These are phyloP conservation scores for Paramarasmius palmivorus DNA, from an alignment of 1,284 basidiomycete genomes.

Conservation along the genomic window DNA sequence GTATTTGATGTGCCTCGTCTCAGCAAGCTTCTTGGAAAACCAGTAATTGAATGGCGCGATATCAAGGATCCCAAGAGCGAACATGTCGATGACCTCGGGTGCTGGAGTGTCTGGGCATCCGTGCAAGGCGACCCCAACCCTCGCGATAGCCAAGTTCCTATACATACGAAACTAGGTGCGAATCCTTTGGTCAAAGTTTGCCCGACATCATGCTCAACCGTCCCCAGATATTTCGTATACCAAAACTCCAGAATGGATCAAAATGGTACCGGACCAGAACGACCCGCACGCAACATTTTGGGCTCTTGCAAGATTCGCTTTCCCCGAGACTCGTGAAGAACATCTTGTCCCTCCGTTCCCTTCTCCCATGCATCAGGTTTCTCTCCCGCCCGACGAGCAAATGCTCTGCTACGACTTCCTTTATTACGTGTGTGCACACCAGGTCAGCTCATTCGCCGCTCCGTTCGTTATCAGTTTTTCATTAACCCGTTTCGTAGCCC, in stretches of 20 bases:
- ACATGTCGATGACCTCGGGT: slow-evolving; percentile 60
- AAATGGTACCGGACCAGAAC: slow-evolving; percentile 34
- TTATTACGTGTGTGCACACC: slow-evolving; percentile 43
- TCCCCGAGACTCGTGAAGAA: slow-evolving; percentile 37
- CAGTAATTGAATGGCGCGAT: slow-evolving; percentile 57
- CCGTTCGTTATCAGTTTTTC: not conserved
- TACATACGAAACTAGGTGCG: slow-evolving; percentile 53
- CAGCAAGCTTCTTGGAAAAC: slow-evolving; percentile 37
- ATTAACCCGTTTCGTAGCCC: slow-evolving; percentile 24
- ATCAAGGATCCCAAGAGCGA: slow-evolving; percentile 45
- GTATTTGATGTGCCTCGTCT: slow-evolving; percentile 54
- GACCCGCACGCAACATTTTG: slow-evolving; percentile 47
- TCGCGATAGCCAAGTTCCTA: slow-evolving; percentile 44
- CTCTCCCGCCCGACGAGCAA: slow-evolving; percentile 49
- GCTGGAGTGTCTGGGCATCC: slow-evolving; percentile 66
- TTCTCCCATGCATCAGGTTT: slow-evolving; percentile 31
- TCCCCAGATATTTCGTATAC: slow-evolving; percentile 51
- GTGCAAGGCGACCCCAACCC: slow-evolving; percentile 49
- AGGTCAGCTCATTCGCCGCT: slow-evolving; percentile 15
- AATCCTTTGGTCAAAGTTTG: slow-evolving; percentile 2
- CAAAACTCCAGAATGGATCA: slow-evolving; percentile 41
- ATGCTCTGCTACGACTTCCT: slow-evolving; percentile 55
- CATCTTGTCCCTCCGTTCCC: slow-evolving; percentile 35
- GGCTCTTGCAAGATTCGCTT: slow-evolving; percentile 45
- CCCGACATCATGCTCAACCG: not conserved